Evolutionary conservation across 768 basidiomycete species (phyloP).

Genomic region (Tricholoma saponaceum): DNA sequence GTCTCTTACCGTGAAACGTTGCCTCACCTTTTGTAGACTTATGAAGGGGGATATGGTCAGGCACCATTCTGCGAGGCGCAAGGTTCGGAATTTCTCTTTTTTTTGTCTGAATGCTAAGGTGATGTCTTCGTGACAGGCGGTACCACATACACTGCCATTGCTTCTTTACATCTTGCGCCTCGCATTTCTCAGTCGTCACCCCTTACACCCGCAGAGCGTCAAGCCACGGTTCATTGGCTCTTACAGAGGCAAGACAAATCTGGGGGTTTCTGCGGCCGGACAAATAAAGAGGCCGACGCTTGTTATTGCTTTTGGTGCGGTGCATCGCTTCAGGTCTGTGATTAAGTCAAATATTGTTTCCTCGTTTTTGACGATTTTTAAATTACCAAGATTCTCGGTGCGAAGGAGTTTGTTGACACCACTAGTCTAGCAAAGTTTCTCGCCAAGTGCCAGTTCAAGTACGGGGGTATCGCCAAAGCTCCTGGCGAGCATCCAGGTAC

Average conservation of each 20-base stretch:
- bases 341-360: background rate
- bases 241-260: conserved; percentile 60
- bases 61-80: conserved; percentile 79
- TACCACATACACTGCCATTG: conserved; percentile 89
- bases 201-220: conserved; percentile 37
- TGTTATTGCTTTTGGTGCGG: conserved; percentile 98
- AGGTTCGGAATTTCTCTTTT: conserved; percentile 40
- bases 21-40: conserved; percentile 48
- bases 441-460: conserved; percentile 76
- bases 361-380: background rate
- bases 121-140: conserved; percentile 55
- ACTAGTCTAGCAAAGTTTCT: conserved; percentile 60
- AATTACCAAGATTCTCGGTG: conserved; percentile 61
- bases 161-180: conserved; percentile 58
- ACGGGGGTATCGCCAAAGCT: conserved; percentile 85
- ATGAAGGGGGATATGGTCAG: conserved; percentile 93
- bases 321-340: conserved; percentile 68
- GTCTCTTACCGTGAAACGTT: conserved; percentile 5
- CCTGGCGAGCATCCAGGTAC: conserved; percentile 78
- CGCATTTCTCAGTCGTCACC: conserved; percentile 13
- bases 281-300: conserved; percentile 83
- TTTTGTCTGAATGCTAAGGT: background rate
- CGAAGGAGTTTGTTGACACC: conserved; percentile 51
- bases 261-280: conserved; percentile 87
- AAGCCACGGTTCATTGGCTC: conserved; percentile 72